Evolutionary conservation across 345 rosid genomes (phyloP), one percentile per base, ranked within the genome.

Genomic region (Orychophragmus violaceus): DNA sequence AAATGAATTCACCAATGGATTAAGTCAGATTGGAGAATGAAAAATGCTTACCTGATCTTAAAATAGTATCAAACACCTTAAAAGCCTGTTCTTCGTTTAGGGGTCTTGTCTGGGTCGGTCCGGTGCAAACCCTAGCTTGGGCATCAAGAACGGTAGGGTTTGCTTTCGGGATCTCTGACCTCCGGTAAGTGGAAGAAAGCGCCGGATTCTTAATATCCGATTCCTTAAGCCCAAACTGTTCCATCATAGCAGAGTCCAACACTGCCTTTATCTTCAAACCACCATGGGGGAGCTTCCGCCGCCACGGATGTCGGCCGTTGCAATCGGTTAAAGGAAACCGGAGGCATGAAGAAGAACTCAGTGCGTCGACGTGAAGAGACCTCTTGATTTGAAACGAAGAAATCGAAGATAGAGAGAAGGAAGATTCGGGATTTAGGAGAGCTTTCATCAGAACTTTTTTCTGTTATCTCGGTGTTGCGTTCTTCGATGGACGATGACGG

Each of bases 91-190:
- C 87, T 66, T 86, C 92, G 18, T 32, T 79, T 2, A 93, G 85
- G 19, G 96, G 92, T 60, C 57, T 83, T 66, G 97, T 93, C 81
- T 86, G 97, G 3, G 89, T 84, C 12, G 97, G 98, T 10, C 98
- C 98, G 0, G 97, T 93, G 67, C 97, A 93, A 80, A 93, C 95
- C 90, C 87, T 90, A 77, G 91, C 84, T 74, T 90, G 98, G 44
- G 98, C 98, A 12, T 93, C 98, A 21, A 85, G 87, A 68, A 93
- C 90, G 8, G 88, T 84, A 83, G 72, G 88, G 62, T 93, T 93
- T 1, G 97, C 95, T 77, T 82, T 90, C 22, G 80, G 83, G 27
- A 86, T 76, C 71, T 45, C 68, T 19, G 83, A 77, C 77, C 69
- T 75, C 72, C 98, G 77, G 64, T 90, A 93, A 5, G 98, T 79